phyloP scores from a whole-genome alignment of 2,329 filamentous ascomycete species.

The Beauveria sp. region DNA sequence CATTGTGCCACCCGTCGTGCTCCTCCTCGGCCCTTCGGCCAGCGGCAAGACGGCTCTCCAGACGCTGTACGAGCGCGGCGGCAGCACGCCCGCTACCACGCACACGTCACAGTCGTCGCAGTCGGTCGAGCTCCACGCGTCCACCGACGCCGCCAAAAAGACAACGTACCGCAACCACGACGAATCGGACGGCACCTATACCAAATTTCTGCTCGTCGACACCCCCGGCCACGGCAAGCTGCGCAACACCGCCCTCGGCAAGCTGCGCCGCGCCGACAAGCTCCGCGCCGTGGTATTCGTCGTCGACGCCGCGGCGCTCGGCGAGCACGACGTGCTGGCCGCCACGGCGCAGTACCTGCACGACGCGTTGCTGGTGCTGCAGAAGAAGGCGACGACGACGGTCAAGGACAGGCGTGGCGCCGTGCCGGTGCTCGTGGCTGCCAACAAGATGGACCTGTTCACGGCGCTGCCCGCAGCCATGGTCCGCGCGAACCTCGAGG shows the following conservation, averaged over 20 bases:
- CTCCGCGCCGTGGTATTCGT: constrained; percentile 75
- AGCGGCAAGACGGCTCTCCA: constrained; percentile 83
- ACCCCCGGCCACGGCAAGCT: constrained; percentile 96
- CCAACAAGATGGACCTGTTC: constrained; percentile 94
- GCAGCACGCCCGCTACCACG: constrained; percentile 31
- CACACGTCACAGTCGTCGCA: constrained; percentile 47
- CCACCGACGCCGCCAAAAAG: constrained; percentile 34
- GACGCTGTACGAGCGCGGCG: constrained; percentile 60
- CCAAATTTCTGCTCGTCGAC: constrained; percentile 71
- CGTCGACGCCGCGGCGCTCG: constrained; percentile 71
- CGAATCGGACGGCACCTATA: constrained; percentile 46
- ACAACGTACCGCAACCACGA: constrained; percentile 49
- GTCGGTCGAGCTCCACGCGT: constrained; percentile 47
- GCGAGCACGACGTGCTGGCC: constrained; percentile 52
- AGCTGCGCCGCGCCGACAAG: constrained; percentile 36
- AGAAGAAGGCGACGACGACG: constrained; percentile 55
- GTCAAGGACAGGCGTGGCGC: constrained; percentile 26
- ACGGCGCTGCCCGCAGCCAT: constrained; percentile 76
- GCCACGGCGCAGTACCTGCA: constrained; percentile 80
- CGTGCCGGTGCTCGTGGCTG: constrained; percentile 74
- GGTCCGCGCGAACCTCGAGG: constrained; percentile 68
- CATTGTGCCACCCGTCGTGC: constrained; percentile 63
- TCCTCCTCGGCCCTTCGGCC: constrained; percentile 73
- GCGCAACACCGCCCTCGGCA: constrained; percentile 57
- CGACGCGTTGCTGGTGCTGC: constrained; percentile 75